Base-by-base conservation (phyloP, 176 grass and related monocot genomes). In the Oryza brachyantha region DNA sequence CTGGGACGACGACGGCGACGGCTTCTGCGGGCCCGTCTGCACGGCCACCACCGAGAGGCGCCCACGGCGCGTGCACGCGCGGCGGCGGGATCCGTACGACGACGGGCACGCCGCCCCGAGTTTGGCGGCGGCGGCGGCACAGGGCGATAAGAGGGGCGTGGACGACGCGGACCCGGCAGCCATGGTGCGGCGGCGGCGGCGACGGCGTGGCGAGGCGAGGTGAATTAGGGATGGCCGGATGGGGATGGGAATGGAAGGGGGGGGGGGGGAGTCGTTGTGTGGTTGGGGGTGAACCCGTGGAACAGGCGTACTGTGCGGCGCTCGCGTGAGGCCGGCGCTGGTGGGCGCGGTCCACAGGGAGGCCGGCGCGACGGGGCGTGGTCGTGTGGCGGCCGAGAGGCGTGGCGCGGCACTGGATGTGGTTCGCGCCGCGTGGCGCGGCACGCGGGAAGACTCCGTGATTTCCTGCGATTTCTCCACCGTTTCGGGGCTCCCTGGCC, bases 11-110 rank as follows among this genome's bases (percentile, higher is more conserved):
- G 79, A 27, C 16, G 85, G 84, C 3, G 87, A 68, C 19, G 85
- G 84, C 57, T 90, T 89, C 42, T 86, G 65, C 32, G 84, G 87
- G 26, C 89, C 89, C 64, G 89, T 94, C 74, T 92, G 89, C 55
- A 94, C 89, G 69, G 85, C 92, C 66, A 90, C 81, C 61, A 90
- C 75, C 8, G 81, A 75, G 61, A 82, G 86, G 27, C 69, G 25
- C 28, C 85, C 86, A 39, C 85, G 82, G 59, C 81, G 83, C 31
- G 54, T 13, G 24, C 13, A 34, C 7, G 73, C 62, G 29, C 64
- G 66, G 32, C 59, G 79, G 7, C 40, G 34, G 45, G 40, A 28
- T 3, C 35, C 64, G 52, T 25, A 29, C 14, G 39, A 29, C 8
- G 39, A 22, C n/a, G 80, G 91, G 27, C 14, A 4, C 10, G 62